Percentiles rank a stretch among this genome's conserved stretches.
These are phyloP conservation scores for Zea mays DNA, from an alignment of 176 grass and related monocot genomes.

Conservation along the genomic window Zm-B73-REFERENCE-NAM-5.0 NC_050097.1:144789501-144790000, in stretches of 20 bases:
- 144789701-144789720: constrained; percentile 4
- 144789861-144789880: constrained; percentile 27
- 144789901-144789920: constrained; percentile 45
- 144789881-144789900: constrained; percentile 39
- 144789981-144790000: constrained; percentile 22
- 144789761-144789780: neutral
- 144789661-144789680: neutral
- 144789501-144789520: constrained; percentile 62
- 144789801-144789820: constrained; percentile 13
- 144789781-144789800: neutral
- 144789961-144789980: constrained; percentile 17
- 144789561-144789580: constrained; percentile 19
- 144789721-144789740: neutral
- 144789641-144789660: constrained; percentile 31
- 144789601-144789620: constrained; percentile 54
- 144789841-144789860: constrained; percentile 30
- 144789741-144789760: neutral
- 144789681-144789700: neutral
- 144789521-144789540: constrained; percentile 34
- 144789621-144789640: constrained; percentile 66
- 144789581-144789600: constrained; percentile 57
- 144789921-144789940: constrained; percentile 45
- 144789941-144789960: constrained; percentile 39
- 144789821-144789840: constrained; percentile 15
- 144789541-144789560: constrained; percentile 2